Evolutionary conservation across 1,284 basidiomycete genomes (phyloP).

Genomic region (Ganoderma leucocontextum): DNA sequence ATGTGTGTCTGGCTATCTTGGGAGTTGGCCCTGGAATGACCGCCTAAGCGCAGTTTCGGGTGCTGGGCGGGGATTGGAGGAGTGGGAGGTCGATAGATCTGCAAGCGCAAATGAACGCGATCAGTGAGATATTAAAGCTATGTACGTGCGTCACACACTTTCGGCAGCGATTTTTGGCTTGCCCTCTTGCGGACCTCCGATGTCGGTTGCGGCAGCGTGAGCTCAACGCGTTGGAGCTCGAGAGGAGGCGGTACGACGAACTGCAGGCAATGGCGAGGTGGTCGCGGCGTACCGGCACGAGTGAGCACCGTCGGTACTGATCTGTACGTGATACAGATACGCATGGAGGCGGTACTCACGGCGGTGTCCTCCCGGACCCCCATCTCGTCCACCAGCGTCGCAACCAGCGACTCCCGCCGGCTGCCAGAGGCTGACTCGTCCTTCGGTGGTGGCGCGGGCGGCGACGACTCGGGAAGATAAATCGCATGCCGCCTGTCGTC

Average conservation of each 20-base stretch:
- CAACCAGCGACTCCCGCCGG: conserved; percentile 22
- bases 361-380: conserved; percentile 38
- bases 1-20: conserved; percentile 20
- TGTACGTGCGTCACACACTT: conserved; percentile 24
- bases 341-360: conserved; percentile 25
- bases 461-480: conserved; percentile 24
- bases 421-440: conserved; percentile 20
- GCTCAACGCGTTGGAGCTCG: conserved; percentile 22
- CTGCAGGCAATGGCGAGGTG: conserved; percentile 30
- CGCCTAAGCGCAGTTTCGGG: conserved; percentile 31
- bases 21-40: conserved; percentile 24
- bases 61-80: conserved; percentile 42
- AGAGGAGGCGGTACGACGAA: conserved; percentile 22
- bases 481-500: conserved; percentile 40
- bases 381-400: conserved; percentile 30
- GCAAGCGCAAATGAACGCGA: conserved; percentile 17
- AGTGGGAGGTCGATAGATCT: conserved; percentile 47
- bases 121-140: conserved; percentile 19
- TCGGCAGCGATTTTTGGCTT: conserved; percentile 31
- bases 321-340: conserved; percentile 20
- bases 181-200: conserved; percentile 20
- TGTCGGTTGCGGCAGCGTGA: conserved; percentile 13
- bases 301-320: conserved; percentile 17
- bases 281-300: conserved; percentile 10
- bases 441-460: conserved; percentile 21